Base-by-base conservation (phyloP, 805 yeast genomes). In the Saccharomyces mikatae region DNA sequence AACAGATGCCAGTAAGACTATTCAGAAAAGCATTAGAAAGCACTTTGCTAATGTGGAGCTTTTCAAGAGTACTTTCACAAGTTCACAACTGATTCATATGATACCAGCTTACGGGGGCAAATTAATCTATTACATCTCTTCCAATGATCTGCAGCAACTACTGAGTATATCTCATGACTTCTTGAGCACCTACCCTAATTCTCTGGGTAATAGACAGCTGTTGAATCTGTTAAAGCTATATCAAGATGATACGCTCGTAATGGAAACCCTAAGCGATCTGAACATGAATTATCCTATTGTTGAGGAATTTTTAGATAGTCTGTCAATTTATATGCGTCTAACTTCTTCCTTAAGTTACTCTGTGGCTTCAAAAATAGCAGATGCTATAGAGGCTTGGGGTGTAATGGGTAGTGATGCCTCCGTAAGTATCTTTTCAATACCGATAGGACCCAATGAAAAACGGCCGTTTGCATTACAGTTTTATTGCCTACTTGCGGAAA, bases 21-120 rank as follows among this genome's bases (percentile, higher is more conserved):
- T 91, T 41, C 92, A 86, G 63, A 62, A 73, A 2, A 64, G 72
- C 11, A 72, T 82, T 9, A 69, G 83, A 26, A 65, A 76, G 21
- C 71, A 71, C 52, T 50, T 77, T 5, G 74, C 72, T 8, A 64
- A 72, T 22, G 59, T 62, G 27, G 29, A 48, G 6, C 60, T 62
- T 22, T 71, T 76, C 30, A 51, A 41, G 11, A 48, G 50, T 5
- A 46, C 67, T 6, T 55, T 63, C 3, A 8, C 52, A 10, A 24
- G 52, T 56, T 31, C 66, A 67, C 2, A 3, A 14, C 17, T 58
- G 51, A 11, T 44, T 66, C 46, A 62, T 53, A 27, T 69, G 64
- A 48, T 74, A 64, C 62, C 66, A 50, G 57, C 62, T 47, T 62
- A 75, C 71, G 70, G 74, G 56, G 53, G 56, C 53, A 27, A 58